Percentiles rank a stretch among this genome's conserved stretches.
Conservation (phyloP, 176 grass and related monocot species). For the Melocanna baccifera region DNA sequence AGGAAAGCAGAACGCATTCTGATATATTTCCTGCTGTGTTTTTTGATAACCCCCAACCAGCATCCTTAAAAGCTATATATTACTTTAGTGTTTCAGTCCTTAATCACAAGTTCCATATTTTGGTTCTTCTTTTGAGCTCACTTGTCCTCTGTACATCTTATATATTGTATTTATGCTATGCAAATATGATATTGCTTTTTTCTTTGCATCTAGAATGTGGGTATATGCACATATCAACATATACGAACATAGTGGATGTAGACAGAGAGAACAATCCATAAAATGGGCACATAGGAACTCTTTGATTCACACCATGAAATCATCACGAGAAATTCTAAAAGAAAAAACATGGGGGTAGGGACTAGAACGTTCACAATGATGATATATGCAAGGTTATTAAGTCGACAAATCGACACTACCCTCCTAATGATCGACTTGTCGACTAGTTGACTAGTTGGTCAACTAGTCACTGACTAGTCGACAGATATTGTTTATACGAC, state of each 20-base stretch:
- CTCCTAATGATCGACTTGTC: too few relatives aligned
- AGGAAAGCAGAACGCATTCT: too few relatives aligned
- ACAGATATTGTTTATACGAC: too few relatives aligned
- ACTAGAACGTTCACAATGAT: background rate
- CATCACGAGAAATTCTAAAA: background rate
- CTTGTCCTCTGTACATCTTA: background rate
- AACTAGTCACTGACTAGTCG: too few relatives aligned
- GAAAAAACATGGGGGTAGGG: background rate
- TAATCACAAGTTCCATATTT: too few relatives aligned
- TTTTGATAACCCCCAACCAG: too few relatives aligned
- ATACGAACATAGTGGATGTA: background rate
- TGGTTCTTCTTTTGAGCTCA: background rate
- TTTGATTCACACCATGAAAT: background rate
- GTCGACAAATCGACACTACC: too few relatives aligned
- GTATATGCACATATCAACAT: background rate
- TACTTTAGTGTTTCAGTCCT: too few relatives aligned
- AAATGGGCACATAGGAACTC: background rate
- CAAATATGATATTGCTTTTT: background rate
- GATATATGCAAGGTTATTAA: too few relatives aligned
- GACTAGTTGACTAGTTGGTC: too few relatives aligned
- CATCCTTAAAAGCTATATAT: too few relatives aligned
- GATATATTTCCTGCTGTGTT: too few relatives aligned
- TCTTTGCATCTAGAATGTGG: background rate
- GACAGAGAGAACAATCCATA: background rate
- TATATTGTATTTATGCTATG: background rate